Percentiles rank a stretch among this genome's conserved stretches.
Conservation (phyloP, 805 yeast species). For the Candida berthetii region DNA sequence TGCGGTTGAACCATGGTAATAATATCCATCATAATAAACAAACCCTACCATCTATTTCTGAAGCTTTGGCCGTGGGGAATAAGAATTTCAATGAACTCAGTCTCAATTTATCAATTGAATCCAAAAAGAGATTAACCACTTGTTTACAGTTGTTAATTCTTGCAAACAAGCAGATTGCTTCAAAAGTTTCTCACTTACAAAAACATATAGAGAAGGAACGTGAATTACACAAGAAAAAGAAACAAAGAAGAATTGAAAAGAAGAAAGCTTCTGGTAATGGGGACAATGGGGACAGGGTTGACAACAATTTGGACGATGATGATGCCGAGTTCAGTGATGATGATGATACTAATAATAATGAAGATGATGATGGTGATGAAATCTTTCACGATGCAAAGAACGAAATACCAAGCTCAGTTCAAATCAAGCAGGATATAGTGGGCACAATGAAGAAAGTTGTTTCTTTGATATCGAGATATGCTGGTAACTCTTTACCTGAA, state of each 20-base stretch:
- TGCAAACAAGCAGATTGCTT: conserved; percentile 72
- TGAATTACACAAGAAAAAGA: conserved; percentile 6
- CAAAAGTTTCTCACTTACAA: conserved; percentile 60
- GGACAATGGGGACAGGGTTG: conserved; percentile 1
- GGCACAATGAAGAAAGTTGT: conserved; percentile 87
- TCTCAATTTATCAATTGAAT: conserved; percentile 51
- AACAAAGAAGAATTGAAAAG: background rate
- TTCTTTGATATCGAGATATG: conserved; percentile 77
- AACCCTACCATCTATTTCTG: conserved; percentile 28
- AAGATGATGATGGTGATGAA: conserved; percentile 22
- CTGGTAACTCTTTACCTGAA: conserved; percentile 69
- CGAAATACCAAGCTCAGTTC: conserved; percentile 21
- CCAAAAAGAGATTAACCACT: conserved; percentile 69
- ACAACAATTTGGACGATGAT: too few species aligned
- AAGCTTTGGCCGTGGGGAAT: conserved; percentile 28
- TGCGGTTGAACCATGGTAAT: background rate
- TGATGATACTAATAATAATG: conserved; percentile 12
- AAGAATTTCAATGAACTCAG: conserved; percentile 27
- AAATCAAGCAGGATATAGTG: conserved; percentile 76
- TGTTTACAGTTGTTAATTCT: conserved; percentile 73
- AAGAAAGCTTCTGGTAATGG: conserved; percentile 5
- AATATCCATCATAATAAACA: conserved; percentile 16
- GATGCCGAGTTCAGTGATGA: too few species aligned
- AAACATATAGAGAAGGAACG: conserved; percentile 45
- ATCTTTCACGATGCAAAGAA: conserved; percentile 27